Evolutionary conservation across 495 filamentous ascomycete genomes (phyloP).

Genomic region (Aspergillus olivimuriae): DNA sequence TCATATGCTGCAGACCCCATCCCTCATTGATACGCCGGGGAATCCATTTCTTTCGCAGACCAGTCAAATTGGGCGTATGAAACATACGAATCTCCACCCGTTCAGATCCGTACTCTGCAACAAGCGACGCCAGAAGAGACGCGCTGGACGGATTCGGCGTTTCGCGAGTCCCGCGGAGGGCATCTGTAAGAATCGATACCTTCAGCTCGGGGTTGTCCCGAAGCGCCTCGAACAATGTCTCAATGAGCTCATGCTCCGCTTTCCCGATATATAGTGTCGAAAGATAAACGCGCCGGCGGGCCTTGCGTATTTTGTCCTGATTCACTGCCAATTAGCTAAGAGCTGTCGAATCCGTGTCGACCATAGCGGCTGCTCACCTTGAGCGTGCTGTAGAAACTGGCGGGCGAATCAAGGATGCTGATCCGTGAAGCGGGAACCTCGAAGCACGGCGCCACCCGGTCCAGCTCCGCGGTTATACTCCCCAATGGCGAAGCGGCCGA

Average conservation of each 20-base stretch:
- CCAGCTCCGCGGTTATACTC: slow-evolving; percentile 71
- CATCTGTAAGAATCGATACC: slow-evolving; percentile 91
- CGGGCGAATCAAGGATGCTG: slow-evolving; percentile 67
- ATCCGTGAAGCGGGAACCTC: slow-evolving; percentile 78
- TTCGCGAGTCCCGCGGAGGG: slow-evolving; percentile 85
- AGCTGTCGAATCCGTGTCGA: neutral
- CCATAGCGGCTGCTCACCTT: slow-evolving; percentile 51
- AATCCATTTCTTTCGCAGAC: slow-evolving; percentile 72
- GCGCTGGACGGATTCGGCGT: slow-evolving; percentile 83
- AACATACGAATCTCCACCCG: slow-evolving; percentile 96
- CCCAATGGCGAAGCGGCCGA: slow-evolving; percentile 35
- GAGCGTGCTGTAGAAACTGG: slow-evolving; percentile 80
- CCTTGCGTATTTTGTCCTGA: slow-evolving; percentile 73
- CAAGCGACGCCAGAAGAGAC: slow-evolving; percentile 75
- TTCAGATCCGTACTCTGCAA: slow-evolving; percentile 73
- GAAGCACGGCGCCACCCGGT: slow-evolving; percentile 84
- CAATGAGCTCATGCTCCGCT: slow-evolving; percentile 83
- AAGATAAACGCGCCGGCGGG: slow-evolving; percentile 75
- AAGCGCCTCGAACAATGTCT: slow-evolving; percentile 70
- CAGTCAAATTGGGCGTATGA: slow-evolving; percentile 93
- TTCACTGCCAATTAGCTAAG: slow-evolving; percentile 11
- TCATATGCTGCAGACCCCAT: slow-evolving; percentile 99
- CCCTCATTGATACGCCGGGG: slow-evolving; percentile 93
- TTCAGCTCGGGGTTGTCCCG: slow-evolving; percentile 70
- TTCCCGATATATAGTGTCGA: slow-evolving; percentile 96